These are phyloP conservation scores for Barnettozyma vustinii DNA, from an alignment of 805 yeast genomes.

Conservation along the genomic window DNA sequence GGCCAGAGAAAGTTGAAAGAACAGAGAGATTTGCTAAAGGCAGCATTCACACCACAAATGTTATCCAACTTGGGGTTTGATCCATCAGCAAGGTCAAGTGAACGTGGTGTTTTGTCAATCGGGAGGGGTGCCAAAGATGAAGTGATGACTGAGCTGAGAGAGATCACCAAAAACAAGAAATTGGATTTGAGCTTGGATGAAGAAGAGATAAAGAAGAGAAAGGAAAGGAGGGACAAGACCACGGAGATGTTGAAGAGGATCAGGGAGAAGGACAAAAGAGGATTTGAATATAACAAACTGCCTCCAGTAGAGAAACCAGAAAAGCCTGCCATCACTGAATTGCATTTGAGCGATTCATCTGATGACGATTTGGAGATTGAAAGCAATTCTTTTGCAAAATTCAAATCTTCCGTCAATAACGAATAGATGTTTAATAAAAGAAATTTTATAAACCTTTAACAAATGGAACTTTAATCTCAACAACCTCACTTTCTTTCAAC, in stretches of 20 bases:
- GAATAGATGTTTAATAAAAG: neutral
- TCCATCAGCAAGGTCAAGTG: slow-evolving; percentile 33
- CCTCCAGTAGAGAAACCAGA: neutral
- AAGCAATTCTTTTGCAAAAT: slow-evolving; percentile 5
- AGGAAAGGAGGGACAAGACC: slow-evolving; percentile 24
- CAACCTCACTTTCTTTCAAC: slow-evolving; percentile 3
- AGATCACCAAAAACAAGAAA: slow-evolving; percentile 28
- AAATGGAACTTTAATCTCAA: slow-evolving; percentile 1
- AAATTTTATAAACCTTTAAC: too few relatives aligned
- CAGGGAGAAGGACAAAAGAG: slow-evolving; percentile 6
- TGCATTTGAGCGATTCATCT: slow-evolving; percentile 1
- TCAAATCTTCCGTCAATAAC: slow-evolving; percentile 3
- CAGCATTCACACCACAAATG: slow-evolving; percentile 36
- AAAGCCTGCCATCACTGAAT: neutral
- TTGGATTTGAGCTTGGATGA: slow-evolving; percentile 30
- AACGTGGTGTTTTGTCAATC: slow-evolving; percentile 12
- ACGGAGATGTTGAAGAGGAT: slow-evolving; percentile 26
- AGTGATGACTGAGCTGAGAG: slow-evolving; percentile 26
- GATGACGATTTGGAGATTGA: slow-evolving; percentile 10
- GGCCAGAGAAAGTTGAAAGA: slow-evolving; percentile 22
- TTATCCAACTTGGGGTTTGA: slow-evolving; percentile 46
- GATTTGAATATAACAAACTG: neutral
- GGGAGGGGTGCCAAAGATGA: slow-evolving; percentile 17
- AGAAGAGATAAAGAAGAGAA: slow-evolving; percentile 25
- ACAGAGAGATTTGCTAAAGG: slow-evolving; percentile 26